Evolutionary conservation across 2,329 filamentous ascomycete species (phyloP), one percentile per base, ranked within the genome.

Genomic region (Neonectria punicea): DNA sequence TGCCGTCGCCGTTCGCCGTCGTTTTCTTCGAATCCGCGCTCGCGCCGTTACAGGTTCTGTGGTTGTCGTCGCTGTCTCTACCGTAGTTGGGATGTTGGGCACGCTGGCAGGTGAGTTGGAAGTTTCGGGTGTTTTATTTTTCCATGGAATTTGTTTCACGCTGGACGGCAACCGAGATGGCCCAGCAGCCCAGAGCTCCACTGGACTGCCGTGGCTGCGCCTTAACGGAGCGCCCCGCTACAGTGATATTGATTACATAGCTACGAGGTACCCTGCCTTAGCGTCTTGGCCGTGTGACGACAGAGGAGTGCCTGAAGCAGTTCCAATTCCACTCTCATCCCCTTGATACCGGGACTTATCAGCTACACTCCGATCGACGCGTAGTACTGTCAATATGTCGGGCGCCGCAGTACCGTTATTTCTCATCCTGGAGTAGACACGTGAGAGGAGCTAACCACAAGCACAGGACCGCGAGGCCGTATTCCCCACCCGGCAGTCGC

Each of bases 401-500:
- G 76, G 77, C 51, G 76, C 77, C 50, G 68, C 73, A 59, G 77
- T 79, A 71, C 32, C 36, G 7, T 51, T 28, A 20, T 18, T 46
- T 60, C 13, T 10, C 16, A 43, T 20, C 14, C 53, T 22, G 9
- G 20, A 11, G 5, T 16, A 9, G 13, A 25, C 16, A n/a, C 36
- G 30, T 18, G 18, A 13, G 30, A 61, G 58, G 51, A 46, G 50
- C 72, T 75, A 41, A 74, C 56, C 39, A 16, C n/a, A 47, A 30
- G 7, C 32, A 16, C 55, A 97, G 94, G 93, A 95, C 80, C 90
- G 96, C 80, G 96, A 99, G 84, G 88, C 94, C 77, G 95, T 99
- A 83, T 99, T 99, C 83, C 93, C 96, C 76, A 99, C 96, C 78
- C 93, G 96, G 77, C 96, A 99, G 86, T 97, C 94, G 80, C 86